Evolutionary conservation across 1,139 yeast species (phyloP).

Genomic region (Suhomyces chickasaworum): DNA sequence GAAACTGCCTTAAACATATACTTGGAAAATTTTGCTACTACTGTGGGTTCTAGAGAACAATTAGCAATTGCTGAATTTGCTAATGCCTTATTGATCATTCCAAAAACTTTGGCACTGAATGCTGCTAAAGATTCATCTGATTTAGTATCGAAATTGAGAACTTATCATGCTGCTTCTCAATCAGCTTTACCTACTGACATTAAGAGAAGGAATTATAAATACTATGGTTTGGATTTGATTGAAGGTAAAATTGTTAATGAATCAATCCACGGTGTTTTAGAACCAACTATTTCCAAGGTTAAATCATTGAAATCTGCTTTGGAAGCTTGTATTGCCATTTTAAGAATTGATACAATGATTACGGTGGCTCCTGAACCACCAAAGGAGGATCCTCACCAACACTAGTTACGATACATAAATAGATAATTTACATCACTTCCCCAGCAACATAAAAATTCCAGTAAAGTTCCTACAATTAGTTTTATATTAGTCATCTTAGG

Average conservation of each 20-base stretch:
- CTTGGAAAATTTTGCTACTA: conserved; percentile 95
- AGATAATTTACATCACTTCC: conserved; percentile 5
- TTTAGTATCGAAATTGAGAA: conserved; percentile 89
- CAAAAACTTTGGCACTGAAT: conserved; percentile 94
- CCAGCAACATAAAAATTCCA: not conserved
- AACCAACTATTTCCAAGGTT: conserved; percentile 91
- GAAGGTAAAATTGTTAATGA: conserved; percentile 92
- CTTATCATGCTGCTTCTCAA: conserved; percentile 96
- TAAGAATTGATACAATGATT: conserved; percentile 98
- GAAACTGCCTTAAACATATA: conserved; percentile 95
- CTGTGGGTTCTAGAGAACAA: conserved; percentile 97
- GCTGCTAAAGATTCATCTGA: conserved; percentile 98
- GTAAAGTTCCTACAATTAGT: too few species aligned
- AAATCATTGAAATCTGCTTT: conserved; percentile 92
- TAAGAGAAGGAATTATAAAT: conserved; percentile 82
- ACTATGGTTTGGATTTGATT: conserved; percentile 90
- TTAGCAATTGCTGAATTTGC: conserved; percentile 98
- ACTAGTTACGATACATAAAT: conserved; percentile 28
- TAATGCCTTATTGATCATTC: conserved; percentile 82
- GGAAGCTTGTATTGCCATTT: conserved; percentile 96
- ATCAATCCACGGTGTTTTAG: conserved; percentile 81
- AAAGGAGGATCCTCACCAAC: conserved; percentile 84
- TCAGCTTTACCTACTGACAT: conserved; percentile 76
- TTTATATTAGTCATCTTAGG: not conserved
- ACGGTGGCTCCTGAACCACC: conserved; percentile 96